Evolutionary conservation across 139 green algal species (phyloP), one percentile per base, ranked within the genome.

Genomic region (Zygnema cylindricum): DNA sequence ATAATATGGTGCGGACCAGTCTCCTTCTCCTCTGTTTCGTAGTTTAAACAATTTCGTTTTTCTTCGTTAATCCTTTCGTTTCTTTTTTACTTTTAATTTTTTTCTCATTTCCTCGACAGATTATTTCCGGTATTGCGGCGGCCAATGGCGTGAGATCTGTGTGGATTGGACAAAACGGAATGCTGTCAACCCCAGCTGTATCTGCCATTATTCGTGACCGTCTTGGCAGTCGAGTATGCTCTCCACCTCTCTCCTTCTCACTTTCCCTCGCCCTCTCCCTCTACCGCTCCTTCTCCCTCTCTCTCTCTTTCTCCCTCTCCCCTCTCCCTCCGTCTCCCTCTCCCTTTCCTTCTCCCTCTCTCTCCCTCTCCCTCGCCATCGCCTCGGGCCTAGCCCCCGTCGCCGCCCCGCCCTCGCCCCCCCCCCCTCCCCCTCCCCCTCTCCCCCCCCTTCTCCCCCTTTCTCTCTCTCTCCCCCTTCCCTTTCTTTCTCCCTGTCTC

Each of bases 171-270:
- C 30, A 93, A 38, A 76, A 91, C 25, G 87, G 57, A 22, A 38
- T 93, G 11, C 81, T 93, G 11, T 92, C 90, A 55, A 93, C 90
- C 16, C 90, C 90, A 33, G 90, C 90, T 11, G 90, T 93, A 43
- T 93, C 90, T 36, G 89, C 82, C 75, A 77, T 93, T 69, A 93
- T 93, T 73, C 89, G 90, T 69, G 89, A 93, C 35, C 43, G 90
- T 21, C 36, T 84, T 1, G 81, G 79, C 57, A 73, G 30, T 23
- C 55, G 41, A 55, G 85, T 85, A 69, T 39, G 82, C 77, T 43
- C 21, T 81, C 21, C 21, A 23, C 23, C n/a, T n/a, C n/a, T n/a
- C n/a, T n/a, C n/a, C n/a, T n/a, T n/a, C n/a, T n/a, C n/a, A n/a
- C n/a, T n/a, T n/a, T n/a, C n/a, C n/a, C n/a, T n/a, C n/a, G n/a